Evolutionary conservation across 805 yeast genomes (phyloP).

Genomic region (Wickerhamiella kazuoi): DNA sequence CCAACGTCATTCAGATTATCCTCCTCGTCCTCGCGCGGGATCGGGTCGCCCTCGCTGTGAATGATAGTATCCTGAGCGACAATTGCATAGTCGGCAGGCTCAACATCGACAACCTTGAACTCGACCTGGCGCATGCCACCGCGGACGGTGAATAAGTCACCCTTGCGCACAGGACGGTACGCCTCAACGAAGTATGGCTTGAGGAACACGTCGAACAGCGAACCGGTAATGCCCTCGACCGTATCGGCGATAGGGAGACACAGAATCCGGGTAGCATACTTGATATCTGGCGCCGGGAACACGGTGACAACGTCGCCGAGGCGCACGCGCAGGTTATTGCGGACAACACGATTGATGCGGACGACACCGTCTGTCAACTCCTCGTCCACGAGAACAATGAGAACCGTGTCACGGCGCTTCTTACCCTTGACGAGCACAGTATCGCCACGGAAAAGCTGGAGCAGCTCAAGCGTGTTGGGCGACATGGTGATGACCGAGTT

Average conservation of each 20-base stretch:
- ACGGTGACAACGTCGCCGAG: conserved; percentile 82
- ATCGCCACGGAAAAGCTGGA: conserved; percentile 94
- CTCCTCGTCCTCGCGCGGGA: conserved; percentile 95
- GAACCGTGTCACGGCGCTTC: conserved; percentile 92
- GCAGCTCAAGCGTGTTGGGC: conserved; percentile 82
- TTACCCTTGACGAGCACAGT: conserved; percentile 95
- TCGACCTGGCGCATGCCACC: conserved; percentile 99
- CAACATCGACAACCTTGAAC: conserved; percentile 95
- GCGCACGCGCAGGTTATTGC: conserved; percentile 86
- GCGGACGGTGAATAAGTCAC: conserved; percentile 88
- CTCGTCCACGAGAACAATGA: conserved; percentile 89
- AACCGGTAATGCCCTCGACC: conserved; percentile 94
- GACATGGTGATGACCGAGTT: conserved; percentile 89
- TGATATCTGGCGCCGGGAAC: conserved; percentile 95
- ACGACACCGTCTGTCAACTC: conserved; percentile 93
- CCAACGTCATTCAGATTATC: conserved; percentile 93
- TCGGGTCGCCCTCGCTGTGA: conserved; percentile 98
- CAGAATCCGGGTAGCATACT: conserved; percentile 86
- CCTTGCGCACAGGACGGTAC: conserved; percentile 94
- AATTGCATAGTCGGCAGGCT: conserved; percentile 92
- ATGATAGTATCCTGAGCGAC: conserved; percentile 97
- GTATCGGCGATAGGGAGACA: conserved; percentile 96
- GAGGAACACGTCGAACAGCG: conserved; percentile 84
- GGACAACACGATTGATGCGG: conserved; percentile 84
- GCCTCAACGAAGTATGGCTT: conserved; percentile 98